phyloP scores from a whole-genome alignment of 75 land plant genomes.

The Adiantum capillusveneris region DNA sequence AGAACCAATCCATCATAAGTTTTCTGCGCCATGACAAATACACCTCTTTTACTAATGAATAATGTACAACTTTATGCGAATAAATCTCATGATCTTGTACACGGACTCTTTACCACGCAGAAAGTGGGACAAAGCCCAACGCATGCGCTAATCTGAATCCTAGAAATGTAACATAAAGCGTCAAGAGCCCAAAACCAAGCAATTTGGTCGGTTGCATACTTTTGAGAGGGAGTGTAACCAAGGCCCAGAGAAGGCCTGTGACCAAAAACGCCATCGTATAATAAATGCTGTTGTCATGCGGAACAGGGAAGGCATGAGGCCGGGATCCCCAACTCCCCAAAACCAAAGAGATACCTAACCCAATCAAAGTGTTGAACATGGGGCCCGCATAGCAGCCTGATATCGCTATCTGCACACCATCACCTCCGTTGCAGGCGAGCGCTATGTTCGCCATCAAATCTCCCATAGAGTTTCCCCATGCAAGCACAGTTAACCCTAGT shows the following conservation, averaged over 20 bases:
- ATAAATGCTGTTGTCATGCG: conserved; percentile 50
- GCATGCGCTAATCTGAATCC: conserved; percentile 40
- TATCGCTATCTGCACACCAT: conserved; percentile 85
- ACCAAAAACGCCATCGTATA: conserved; percentile 75
- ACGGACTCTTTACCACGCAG: conserved; percentile 15
- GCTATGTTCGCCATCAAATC: conserved; percentile 86
- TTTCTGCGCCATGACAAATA: too few relatives aligned
- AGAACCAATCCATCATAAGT: too few relatives aligned
- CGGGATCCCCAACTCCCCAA: conserved; percentile 52
- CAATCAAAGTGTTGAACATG: conserved; percentile 84
- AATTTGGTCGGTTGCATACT: conserved; percentile 59
- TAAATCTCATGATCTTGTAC: too few relatives aligned
- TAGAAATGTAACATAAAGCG: conserved; percentile 58
- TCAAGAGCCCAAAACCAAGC: conserved; percentile 66
- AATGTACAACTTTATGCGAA: too few relatives aligned
- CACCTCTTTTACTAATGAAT: too few relatives aligned
- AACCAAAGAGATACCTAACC: conserved; percentile 71
- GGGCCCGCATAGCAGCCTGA: conserved; percentile 97
- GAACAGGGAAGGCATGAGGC: conserved; percentile 48
- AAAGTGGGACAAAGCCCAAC: conserved; percentile 36
- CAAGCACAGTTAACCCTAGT: conserved; percentile 87
- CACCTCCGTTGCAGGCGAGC: conserved; percentile 70
- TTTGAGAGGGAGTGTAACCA: conserved; percentile 47
- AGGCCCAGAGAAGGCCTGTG: conserved; percentile 61
- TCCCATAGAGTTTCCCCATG: conserved; percentile 98